These are phyloP conservation scores for Aspergillus pseudotamarii DNA, from an alignment of 2,329 filamentous ascomycete genomes.

Conservation along the genomic window DNA sequence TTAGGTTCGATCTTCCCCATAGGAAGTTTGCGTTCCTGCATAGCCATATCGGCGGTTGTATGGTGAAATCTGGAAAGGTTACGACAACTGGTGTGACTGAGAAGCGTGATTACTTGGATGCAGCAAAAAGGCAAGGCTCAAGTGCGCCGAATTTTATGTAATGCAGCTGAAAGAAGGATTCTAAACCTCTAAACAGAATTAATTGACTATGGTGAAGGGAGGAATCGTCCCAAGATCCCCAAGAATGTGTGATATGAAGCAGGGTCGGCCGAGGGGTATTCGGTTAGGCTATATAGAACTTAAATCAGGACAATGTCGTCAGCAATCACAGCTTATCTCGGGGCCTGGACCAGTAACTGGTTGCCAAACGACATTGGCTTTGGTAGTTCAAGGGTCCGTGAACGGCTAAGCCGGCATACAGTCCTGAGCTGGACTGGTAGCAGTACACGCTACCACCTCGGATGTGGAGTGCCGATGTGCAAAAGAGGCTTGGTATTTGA, in stretches of 20 bases:
- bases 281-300: not conserved
- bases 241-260: not conserved
- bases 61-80: no score
- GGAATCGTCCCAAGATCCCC: not conserved
- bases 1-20: constrained; percentile 72
- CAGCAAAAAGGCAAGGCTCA: not conserved
- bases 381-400: not conserved
- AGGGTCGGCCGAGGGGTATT: not conserved
- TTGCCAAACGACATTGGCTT: not conserved
- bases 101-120: not conserved
- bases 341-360: not conserved
- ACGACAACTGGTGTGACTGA: not conserved
- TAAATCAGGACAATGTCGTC: not conserved
- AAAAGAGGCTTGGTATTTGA: no score
- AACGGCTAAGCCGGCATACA: not conserved
- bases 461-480: not conserved
- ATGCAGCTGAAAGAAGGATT: not conserved
- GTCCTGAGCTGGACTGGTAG: not conserved
- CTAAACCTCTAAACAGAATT: not conserved
- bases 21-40: constrained; percentile 37
- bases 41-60: constrained; percentile 26
- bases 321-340: not conserved
- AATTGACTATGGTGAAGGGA: not conserved
- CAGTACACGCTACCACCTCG: not conserved
- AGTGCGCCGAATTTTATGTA: not conserved